Percentiles rank a stretch among this genome's conserved stretches.
Evolutionary conservation across 2,329 filamentous ascomycete genomes (phyloP).

Genomic region (Aspergillus terreus): DNA sequence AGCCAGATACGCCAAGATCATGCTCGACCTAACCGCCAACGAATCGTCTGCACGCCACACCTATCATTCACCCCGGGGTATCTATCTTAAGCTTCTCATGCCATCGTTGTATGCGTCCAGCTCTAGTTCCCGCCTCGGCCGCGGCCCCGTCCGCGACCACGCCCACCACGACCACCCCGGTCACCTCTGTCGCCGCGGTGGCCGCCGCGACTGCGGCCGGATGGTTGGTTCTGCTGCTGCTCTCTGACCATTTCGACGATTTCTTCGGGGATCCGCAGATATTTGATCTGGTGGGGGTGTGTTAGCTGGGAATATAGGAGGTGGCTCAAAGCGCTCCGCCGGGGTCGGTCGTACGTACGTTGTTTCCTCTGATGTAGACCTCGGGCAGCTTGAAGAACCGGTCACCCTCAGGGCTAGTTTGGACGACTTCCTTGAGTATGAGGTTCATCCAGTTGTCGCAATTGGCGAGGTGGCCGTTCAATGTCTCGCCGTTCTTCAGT

Average conservation of each 20-base stretch:
- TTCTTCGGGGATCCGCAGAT: conserved; percentile 91
- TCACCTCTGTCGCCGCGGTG: conserved; percentile 33
- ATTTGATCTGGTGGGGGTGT: conserved; percentile 75
- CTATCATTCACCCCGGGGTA: conserved; percentile 30
- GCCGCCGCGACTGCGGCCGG: conserved; percentile 38
- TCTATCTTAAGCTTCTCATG: conserved; percentile 26
- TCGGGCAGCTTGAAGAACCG: conserved; percentile 89
- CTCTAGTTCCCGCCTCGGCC: conserved; percentile 35
- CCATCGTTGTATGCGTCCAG: conserved; percentile 10
- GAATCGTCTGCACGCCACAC: conserved; percentile 25
- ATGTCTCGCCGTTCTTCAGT: conserved; percentile 94
- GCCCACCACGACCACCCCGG: conserved; percentile 39
- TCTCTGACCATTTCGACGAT: conserved; percentile 94
- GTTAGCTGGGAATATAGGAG: not conserved
- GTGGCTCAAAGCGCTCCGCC: not conserved
- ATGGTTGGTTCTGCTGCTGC: conserved; percentile 69
- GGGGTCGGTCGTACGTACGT: conserved; percentile 57
- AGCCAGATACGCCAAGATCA: conserved; percentile 40
- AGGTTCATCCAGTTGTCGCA: conserved; percentile 99
- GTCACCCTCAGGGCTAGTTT: conserved; percentile 92
- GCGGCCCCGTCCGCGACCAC: conserved; percentile 43
- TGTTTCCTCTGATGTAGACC: conserved; percentile 95
- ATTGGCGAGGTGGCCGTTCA: conserved; percentile 92
- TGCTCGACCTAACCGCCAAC: conserved; percentile 33
- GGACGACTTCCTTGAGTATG: conserved; percentile 92